Percentiles rank a stretch among this genome's conserved stretches.
phyloP scores from a whole-genome alignment of 768 basidiomycete species.

The Lanmaoa pseudosensibilis region DNA sequence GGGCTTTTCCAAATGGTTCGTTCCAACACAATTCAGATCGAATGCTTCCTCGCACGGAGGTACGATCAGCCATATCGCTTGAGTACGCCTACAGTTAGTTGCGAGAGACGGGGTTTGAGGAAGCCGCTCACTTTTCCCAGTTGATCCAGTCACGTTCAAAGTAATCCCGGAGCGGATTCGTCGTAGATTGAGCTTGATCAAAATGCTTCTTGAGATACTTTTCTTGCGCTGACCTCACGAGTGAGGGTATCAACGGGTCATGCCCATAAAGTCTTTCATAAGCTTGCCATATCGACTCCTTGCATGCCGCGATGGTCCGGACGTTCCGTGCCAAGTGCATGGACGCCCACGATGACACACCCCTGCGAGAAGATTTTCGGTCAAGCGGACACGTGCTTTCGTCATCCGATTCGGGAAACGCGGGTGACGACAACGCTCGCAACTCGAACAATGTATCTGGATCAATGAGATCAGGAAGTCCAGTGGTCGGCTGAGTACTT shows the following conservation, averaged over 20 bases:
- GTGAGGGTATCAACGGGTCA: constrained; percentile 38
- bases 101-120: not conserved
- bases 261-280: constrained; percentile 51
- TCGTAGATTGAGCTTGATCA: constrained; percentile 19
- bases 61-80: constrained; percentile 78
- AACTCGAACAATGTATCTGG: constrained; percentile 35
- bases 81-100: constrained; percentile 8
- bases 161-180: constrained; percentile 48
- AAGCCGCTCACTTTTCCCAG: constrained; percentile 61
- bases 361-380: constrained; percentile 26
- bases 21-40: constrained; percentile 50
- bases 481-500: constrained; percentile 15
- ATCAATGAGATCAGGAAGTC: constrained; percentile 25
- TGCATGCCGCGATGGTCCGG: constrained; percentile 57
- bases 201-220: constrained; percentile 27
- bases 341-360: constrained; percentile 46
- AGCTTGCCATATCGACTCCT: constrained; percentile 67
- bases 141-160: constrained; percentile 68
- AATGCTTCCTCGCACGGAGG: constrained; percentile 55
- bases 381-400: constrained; percentile 12
- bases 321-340: constrained; percentile 69
- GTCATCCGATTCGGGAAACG: constrained; percentile 30
- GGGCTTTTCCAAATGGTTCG: constrained; percentile 46
- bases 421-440: constrained; percentile 22
- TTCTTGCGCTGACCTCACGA: constrained; percentile 38